phyloP scores from a whole-genome alignment of 164 flowering plant genomes.

The Dillenia suffruticosa region DNA sequence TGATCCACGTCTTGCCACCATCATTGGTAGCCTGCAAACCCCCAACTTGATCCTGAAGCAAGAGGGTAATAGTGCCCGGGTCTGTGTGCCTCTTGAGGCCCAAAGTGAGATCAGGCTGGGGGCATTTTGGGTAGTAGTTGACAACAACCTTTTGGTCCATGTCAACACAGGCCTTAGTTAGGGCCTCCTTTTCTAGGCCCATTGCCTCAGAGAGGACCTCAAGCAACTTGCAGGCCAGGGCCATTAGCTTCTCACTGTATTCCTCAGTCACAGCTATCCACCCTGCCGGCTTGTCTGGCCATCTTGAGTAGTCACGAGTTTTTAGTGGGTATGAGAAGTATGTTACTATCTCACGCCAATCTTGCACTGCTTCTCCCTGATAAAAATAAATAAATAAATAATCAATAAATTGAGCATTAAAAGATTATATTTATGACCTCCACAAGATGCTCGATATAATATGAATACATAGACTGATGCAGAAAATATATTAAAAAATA shows the following conservation, averaged over 20 bases:
- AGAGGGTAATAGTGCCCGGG: slow-evolving; percentile 82
- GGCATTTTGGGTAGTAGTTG: slow-evolving; percentile 80
- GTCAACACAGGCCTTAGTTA: slow-evolving; percentile 77
- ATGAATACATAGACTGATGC: no score
- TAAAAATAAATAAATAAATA: not conserved
- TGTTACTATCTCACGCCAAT: slow-evolving; percentile 82
- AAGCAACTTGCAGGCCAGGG: slow-evolving; percentile 66
- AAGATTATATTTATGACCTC: no score
- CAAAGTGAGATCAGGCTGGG: slow-evolving; percentile 81
- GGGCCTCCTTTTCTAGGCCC: slow-evolving; percentile 71
- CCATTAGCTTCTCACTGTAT: slow-evolving; percentile 77
- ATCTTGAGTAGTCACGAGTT: slow-evolving; percentile 72
- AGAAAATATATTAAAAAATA: no score
- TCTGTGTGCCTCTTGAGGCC: slow-evolving; percentile 92
- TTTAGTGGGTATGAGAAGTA: slow-evolving; percentile 73
- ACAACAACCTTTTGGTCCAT: slow-evolving; percentile 88
- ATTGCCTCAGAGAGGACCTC: slow-evolving; percentile 78
- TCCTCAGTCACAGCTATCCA: slow-evolving; percentile 51
- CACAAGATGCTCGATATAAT: no score
- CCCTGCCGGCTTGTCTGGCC: slow-evolving; percentile 87
- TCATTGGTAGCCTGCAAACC: slow-evolving; percentile 88
- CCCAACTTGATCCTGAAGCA: slow-evolving; percentile 81
- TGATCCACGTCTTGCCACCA: slow-evolving; percentile 78
- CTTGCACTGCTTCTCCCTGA: slow-evolving; percentile 84
- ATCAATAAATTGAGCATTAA: no score